phyloP scores from a whole-genome alignment of 164 flowering plant genomes.

The Vitis vinifera region DNA sequence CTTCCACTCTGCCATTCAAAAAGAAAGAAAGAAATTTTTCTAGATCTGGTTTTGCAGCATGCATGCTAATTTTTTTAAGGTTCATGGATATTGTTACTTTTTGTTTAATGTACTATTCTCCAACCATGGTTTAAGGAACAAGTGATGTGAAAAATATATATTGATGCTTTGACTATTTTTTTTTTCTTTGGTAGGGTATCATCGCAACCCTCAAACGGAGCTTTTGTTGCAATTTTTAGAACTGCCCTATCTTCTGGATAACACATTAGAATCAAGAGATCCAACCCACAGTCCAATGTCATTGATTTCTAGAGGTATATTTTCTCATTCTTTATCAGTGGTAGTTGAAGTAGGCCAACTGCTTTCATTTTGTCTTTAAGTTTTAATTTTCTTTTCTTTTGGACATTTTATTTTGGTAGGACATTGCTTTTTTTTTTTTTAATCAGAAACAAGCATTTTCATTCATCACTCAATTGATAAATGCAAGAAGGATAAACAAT shows the following conservation, averaged over 20 bases:
- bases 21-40: too few species aligned
- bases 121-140: too few species aligned
- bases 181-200: slow-evolving; percentile 35
- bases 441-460: too few species aligned
- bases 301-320: slow-evolving; percentile 33
- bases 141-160: too few species aligned
- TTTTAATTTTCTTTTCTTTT: neutral
- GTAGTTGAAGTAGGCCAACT: neutral
- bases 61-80: too few species aligned
- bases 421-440: neutral
- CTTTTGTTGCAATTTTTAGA: slow-evolving; percentile 63
- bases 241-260: slow-evolving; percentile 76
- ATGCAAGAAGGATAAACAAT: too few species aligned
- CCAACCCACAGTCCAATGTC: slow-evolving; percentile 25
- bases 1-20: too few species aligned
- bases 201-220: slow-evolving; percentile 79
- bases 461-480: too few species aligned
- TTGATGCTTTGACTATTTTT: neutral
- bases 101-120: too few species aligned
- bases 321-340: neutral
- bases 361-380: neutral
- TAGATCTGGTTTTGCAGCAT: too few species aligned
- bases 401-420: neutral
- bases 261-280: slow-evolving; percentile 27
- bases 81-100: too few species aligned